These are phyloP conservation scores for Sugiyamaella lignohabitans DNA, from an alignment of 805 yeast species.

Conservation along the genomic window DNA sequence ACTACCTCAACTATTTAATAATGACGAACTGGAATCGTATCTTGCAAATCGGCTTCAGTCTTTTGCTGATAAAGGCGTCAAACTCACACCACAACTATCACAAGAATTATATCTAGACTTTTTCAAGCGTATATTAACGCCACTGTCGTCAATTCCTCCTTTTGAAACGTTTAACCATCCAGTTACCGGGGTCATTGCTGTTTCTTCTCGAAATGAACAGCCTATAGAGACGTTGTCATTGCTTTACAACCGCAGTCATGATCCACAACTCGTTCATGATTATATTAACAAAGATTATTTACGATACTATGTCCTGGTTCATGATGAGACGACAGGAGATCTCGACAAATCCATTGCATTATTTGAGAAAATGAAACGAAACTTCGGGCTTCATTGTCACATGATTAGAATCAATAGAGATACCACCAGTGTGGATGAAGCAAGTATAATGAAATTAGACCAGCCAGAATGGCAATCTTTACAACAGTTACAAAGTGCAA, in stretches of 20 bases:
- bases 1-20: conserved; percentile 27
- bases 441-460: conserved; percentile 14
- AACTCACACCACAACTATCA: conserved; percentile 26
- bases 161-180: conserved; percentile 89
- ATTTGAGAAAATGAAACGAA: conserved; percentile 37
- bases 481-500: conserved; percentile 1
- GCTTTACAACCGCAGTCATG: conserved; percentile 40
- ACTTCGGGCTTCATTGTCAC: conserved; percentile 27
- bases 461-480: conserved; percentile 10
- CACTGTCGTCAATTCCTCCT: conserved; percentile 59
- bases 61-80: neutral
- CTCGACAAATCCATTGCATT: conserved; percentile 38
- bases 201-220: conserved; percentile 52
- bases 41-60: conserved; percentile 7
- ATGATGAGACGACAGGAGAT: conserved; percentile 42
- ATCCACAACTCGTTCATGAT: conserved; percentile 42
- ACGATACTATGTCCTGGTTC: conserved; percentile 45
- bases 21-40: conserved; percentile 33
- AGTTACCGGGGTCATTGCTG: conserved; percentile 60
- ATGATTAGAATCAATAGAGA: conserved; percentile 18
- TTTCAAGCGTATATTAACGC: conserved; percentile 52
- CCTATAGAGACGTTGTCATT: conserved; percentile 53
- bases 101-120: conserved; percentile 45
- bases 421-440: conserved; percentile 10
- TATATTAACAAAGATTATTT: conserved; percentile 63